Conservation (phyloP, 2,329 filamentous ascomycete genomes). For the Scytalidium sp. region DNA sequence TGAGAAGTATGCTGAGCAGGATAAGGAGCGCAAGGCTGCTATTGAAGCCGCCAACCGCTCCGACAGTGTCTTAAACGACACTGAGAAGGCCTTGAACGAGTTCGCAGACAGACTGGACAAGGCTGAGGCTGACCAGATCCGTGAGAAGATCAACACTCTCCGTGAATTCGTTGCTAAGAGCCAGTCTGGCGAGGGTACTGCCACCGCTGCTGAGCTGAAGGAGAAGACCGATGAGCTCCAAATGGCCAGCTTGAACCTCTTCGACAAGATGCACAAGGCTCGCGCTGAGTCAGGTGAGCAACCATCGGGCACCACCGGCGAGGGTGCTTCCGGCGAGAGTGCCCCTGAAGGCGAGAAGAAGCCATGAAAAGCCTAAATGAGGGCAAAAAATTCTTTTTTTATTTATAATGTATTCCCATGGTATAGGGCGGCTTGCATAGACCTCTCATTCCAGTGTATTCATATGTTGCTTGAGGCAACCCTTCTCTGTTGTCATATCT, state of each 20-base stretch:
- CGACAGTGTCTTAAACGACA: conserved; percentile 94
- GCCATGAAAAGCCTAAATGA: conserved; percentile 45
- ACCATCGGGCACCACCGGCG: conserved; percentile 20
- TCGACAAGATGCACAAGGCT: conserved; percentile 99
- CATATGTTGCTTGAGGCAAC: conserved; percentile 30
- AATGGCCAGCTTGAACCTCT: conserved; percentile 90
- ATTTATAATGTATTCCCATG: conserved; percentile 18
- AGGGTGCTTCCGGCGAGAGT: conserved; percentile 39
- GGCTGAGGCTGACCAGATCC: conserved; percentile 87
- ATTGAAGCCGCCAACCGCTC: conserved; percentile 98
- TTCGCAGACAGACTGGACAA: conserved; percentile 96
- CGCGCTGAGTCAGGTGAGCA: conserved; percentile 62
- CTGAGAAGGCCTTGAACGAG: conserved; percentile 97
- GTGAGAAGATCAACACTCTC: conserved; percentile 84
- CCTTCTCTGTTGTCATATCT: conserved; percentile 30
- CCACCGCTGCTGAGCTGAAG: conserved; percentile 92
- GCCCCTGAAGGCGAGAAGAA: conserved; percentile 61
- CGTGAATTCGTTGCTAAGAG: conserved; percentile 91
- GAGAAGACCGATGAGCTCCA: conserved; percentile 98
- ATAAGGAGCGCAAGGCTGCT: conserved; percentile 94
- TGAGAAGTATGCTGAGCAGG: conserved; percentile 90
- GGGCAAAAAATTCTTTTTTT: conserved; percentile 17
- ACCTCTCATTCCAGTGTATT: conserved; percentile 31
- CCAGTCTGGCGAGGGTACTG: conserved; percentile 84
- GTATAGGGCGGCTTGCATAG: conserved; percentile 28